Evolutionary conservation across 106 monocot genomes (phyloP), one percentile per base, ranked within the genome.

Genomic region (Chionographis japonica): DNA sequence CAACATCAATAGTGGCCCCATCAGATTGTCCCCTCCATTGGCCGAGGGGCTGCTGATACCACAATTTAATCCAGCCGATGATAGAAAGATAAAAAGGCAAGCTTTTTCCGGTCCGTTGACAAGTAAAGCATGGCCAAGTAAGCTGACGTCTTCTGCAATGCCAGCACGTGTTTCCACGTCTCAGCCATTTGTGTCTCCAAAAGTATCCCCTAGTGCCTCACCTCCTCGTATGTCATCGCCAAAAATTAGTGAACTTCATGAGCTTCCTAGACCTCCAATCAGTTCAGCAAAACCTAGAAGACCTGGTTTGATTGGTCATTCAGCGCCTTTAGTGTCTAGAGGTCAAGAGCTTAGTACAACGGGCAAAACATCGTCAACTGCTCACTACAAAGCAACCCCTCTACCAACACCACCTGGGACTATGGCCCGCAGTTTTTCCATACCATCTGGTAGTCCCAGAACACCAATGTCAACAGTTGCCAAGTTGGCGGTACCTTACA

Each of bases 351-450:
- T 62, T 65, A 63, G 50, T 65, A 55, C 63, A 37, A 27, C 68
- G 4, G 77, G 38, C 40, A 82, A 82, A 68, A 43, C 15, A 0
- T 63, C 56, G 19, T 52, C 68, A 5, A 42, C 61, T 60, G 58
- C 81, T 67, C 75, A 76, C 36, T 77, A 69, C 7, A 83, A 62
- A 46, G 84, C 97, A 10, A 78, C 89, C 40, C 97, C 89, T 36
- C 67, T 97, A 54, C 97, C 97, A 55, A 67, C 41, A 13, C 97
- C 97, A 8, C 95, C 91, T 36, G 74, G 67, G 3, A n/a, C 53
- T 37, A 84, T 95, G 68, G 57, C 81, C 3, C 92, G 97, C 14
- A 97, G 97, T 79, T 92, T 82, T 70, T 97, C 97, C 43, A 97
- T 92, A 74, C 97, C 92, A 15, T 83, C 86, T 8, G 80, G 76